Conservation (phyloP, 2,329 filamentous ascomycete genomes). For the Tolypocladium tundrense region DNA sequence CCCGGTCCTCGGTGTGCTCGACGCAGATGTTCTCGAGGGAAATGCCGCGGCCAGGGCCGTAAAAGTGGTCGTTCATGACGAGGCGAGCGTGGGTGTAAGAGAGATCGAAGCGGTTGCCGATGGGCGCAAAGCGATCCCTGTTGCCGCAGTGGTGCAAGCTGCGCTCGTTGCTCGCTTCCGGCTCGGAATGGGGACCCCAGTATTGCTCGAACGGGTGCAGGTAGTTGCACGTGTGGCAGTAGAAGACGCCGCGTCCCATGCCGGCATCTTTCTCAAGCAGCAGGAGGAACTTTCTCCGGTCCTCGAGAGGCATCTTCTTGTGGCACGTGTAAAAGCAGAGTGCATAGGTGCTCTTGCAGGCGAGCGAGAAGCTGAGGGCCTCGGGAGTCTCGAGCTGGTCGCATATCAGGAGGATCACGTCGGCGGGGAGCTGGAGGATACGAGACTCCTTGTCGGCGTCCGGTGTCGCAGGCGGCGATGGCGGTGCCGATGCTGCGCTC, state of each 20-base stretch:
- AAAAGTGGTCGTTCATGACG: slow-evolving; percentile 11
- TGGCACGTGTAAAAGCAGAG: slow-evolving; percentile 1
- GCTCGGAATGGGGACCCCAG: slow-evolving; percentile 5
- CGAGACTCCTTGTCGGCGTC: background rate
- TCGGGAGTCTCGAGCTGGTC: slow-evolving; percentile 9
- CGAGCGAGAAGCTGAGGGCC: slow-evolving; percentile 7
- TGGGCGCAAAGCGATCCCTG: slow-evolving; percentile 9
- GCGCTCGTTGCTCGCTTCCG: background rate
- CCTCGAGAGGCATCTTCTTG: slow-evolving; percentile 1
- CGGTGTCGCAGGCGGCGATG: background rate
- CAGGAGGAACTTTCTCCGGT: slow-evolving; percentile 6
- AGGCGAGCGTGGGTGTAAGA: slow-evolving; percentile 10
- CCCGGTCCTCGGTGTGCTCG: slow-evolving; percentile 6
- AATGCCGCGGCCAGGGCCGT: slow-evolving; percentile 10
- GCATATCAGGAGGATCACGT: slow-evolving; percentile 9
- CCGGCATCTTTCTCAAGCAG: slow-evolving; percentile 8
- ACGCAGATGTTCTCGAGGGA: slow-evolving; percentile 8
- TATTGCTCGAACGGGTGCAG: slow-evolving; percentile 8
- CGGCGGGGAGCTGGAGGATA: slow-evolving; percentile 9
- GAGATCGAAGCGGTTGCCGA: slow-evolving; percentile 9
- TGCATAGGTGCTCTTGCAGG: slow-evolving; percentile 6
- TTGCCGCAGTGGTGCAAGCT: slow-evolving; percentile 3
- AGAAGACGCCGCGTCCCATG: slow-evolving; percentile 7
- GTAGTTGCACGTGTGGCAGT: slow-evolving; percentile 9
- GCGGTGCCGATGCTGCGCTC: background rate